These are phyloP conservation scores for Periconia sp. DNA, from an alignment of 2,329 filamentous ascomycete genomes.

Conservation along the genomic window DNA sequence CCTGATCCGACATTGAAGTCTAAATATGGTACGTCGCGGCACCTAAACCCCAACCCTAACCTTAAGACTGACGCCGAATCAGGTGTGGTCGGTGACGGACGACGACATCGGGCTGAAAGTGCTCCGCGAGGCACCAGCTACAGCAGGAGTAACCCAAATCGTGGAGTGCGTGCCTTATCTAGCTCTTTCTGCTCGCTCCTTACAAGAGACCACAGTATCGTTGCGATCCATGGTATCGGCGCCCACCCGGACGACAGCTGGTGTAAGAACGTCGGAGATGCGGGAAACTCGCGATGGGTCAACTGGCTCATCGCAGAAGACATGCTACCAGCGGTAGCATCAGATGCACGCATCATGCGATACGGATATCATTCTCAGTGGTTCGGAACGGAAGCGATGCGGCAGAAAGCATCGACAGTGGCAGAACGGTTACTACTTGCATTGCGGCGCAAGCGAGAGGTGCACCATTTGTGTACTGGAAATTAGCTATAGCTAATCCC, in stretches of 20 bases:
- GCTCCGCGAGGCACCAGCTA: slow-evolving; percentile 23
- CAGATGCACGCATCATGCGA: slow-evolving; percentile 34
- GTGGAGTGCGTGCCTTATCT: slow-evolving; percentile 22
- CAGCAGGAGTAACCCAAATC: slow-evolving; percentile 13
- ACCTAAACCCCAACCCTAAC: too few relatives aligned
- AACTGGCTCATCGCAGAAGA: slow-evolving; percentile 32
- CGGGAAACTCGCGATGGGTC: slow-evolving; percentile 19
- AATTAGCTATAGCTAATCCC: slow-evolving; percentile 8
- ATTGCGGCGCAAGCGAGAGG: slow-evolving; percentile 24
- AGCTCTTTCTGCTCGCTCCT: too few relatives aligned
- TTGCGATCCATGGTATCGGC: slow-evolving; percentile 35
- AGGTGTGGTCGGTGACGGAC: slow-evolving; percentile 22
- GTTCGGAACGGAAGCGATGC: slow-evolving; percentile 29
- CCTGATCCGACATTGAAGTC: neutral
- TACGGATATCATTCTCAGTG: slow-evolving; percentile 35
- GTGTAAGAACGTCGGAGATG: slow-evolving; percentile 32
- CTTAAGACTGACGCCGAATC: slow-evolving; percentile 14
- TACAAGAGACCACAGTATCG: slow-evolving; percentile 25
- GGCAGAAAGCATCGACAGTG: slow-evolving; percentile 24
- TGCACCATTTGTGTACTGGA: slow-evolving; percentile 6
- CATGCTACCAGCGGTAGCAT: slow-evolving; percentile 27
- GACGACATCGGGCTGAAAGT: slow-evolving; percentile 28
- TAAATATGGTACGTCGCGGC: slow-evolving; percentile 15
- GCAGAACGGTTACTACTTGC: slow-evolving; percentile 24
- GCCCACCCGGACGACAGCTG: slow-evolving; percentile 35